A percentile compares a stretch with the other conserved stretches of the same genome.
Conservation (phyloP, 2,329 filamentous ascomycete genomes). For the Hypomyces perniciosus region DNA sequence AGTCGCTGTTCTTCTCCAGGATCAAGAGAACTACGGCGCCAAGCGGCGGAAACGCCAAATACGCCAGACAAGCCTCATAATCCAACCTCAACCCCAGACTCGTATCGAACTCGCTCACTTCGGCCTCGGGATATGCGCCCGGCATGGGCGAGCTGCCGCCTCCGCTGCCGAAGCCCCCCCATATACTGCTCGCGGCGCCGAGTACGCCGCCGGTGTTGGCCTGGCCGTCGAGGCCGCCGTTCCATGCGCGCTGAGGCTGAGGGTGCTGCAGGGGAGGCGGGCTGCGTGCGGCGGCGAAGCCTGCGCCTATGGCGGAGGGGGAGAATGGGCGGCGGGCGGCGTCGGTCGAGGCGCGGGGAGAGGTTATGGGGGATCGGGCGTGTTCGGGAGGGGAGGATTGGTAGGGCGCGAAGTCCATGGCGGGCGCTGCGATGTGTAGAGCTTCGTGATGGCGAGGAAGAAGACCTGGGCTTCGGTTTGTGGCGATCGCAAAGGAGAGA, state of each 20-base stretch:
- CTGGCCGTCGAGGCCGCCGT: conserved; percentile 33
- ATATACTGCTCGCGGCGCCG: conserved; percentile 11
- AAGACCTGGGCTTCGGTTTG: not conserved
- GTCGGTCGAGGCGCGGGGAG: conserved; percentile 50
- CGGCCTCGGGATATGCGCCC: conserved; percentile 34
- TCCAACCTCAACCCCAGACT: conserved; percentile 80
- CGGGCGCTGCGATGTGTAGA: conserved; percentile 15
- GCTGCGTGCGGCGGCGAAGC: conserved; percentile 33
- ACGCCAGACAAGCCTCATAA: conserved; percentile 86
- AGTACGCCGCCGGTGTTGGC: conserved; percentile 19
- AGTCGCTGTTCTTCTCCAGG: conserved; percentile 91
- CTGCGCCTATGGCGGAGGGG: conserved; percentile 30
- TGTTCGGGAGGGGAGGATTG: conserved; percentile 87
- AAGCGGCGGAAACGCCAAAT: conserved; percentile 75
- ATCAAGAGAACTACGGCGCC: conserved; percentile 81
- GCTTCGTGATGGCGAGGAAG: not conserved
- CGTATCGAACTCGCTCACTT: conserved; percentile 82
- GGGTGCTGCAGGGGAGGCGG: conserved; percentile 40
- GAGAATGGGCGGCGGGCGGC: conserved; percentile 52
- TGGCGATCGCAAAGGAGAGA: too few species aligned
- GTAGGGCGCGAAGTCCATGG: conserved; percentile 94
- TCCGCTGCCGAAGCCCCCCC: conserved; percentile 16
- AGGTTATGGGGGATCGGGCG: conserved; percentile 63
- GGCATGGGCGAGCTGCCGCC: conserved; percentile 25
- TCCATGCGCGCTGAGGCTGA: conserved; percentile 53